These are phyloP conservation scores for Colletotrichum tamarilloi DNA, from an alignment of 2,329 filamentous ascomycete species.

Conservation along the genomic window DNA sequence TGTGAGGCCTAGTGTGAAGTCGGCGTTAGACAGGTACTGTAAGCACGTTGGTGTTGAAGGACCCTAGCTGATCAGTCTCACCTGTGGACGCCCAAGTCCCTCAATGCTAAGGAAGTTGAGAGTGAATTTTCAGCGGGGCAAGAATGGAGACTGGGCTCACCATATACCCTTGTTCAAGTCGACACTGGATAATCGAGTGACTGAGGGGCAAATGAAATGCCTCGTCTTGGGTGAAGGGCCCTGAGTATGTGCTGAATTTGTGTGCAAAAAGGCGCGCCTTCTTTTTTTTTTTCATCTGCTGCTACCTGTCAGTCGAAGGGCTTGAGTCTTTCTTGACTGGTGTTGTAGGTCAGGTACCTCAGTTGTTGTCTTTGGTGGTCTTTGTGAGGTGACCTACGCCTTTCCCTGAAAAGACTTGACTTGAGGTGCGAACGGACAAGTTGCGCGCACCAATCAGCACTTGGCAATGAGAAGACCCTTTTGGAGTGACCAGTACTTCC, in stretches of 20 bases:
- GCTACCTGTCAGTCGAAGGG: slow-evolving; percentile 13
- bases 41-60: not conserved
- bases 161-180: not conserved
- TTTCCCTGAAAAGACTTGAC: not conserved
- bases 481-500: not conserved
- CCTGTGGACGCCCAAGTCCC: slow-evolving; percentile 8
- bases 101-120: slow-evolving; percentile 5
- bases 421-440: not conserved
- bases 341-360: not conserved
- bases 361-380: not conserved
- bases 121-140: slow-evolving; percentile 23
- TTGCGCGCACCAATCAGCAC: slow-evolving; percentile 6
- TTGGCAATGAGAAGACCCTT: not conserved
- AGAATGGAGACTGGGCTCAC: slow-evolving; percentile 11
- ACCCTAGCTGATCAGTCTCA: not conserved
- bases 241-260: not conserved
- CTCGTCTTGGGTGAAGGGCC: not conserved
- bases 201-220: not conserved
- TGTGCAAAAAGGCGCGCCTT: slow-evolving; percentile 8
- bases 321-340: not conserved
- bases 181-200: not conserved
- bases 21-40: not conserved
- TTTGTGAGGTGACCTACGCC: slow-evolving; percentile 18
- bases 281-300: not conserved
- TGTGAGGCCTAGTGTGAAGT: not conserved